Evolutionary conservation across 2,329 filamentous ascomycete genomes (phyloP), one percentile per base, ranked within the genome.

Genomic region (Xylariaceae sp.): DNA sequence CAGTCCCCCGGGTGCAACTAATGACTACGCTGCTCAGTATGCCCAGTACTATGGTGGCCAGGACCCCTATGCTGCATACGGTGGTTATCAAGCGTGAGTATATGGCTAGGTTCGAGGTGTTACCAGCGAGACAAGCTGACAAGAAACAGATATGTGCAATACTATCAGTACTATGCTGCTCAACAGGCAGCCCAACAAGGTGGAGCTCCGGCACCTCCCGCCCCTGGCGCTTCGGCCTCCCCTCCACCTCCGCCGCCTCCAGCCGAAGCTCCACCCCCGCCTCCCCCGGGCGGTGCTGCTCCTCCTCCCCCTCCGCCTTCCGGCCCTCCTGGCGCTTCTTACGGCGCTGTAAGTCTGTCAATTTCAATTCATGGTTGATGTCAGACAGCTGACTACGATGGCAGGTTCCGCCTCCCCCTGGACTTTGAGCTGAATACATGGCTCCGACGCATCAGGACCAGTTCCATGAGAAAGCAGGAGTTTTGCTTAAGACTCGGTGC

Each of bases 11-110:
- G 55, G 47, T 5, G 54, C 58, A 5, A 58, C 43, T 22, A 64
- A 68, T 38, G 63, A 95, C 61, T 94, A 94, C 66, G 82, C 82
- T 45, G 83, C 86, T 15, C 87, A 92, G 63, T 95, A 95, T 66
- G 86, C 88, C 2, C 86, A 90, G 66, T 94, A 95, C 68, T 92
- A 91, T 54, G 78, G 77, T 55, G 76, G 76, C 47, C 75, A 80
- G 55, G 90, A 96, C 63, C 92, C 91, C 0, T 96, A 96, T 67
- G 90, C 90, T 39, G 84, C 88, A 9, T 96, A 94, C 60, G 92
- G 92, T 54, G 92, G 92, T 47, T 96, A 94, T 69, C 81, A 85
- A 59, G 87, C 86, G 72, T 89, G 78, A 65, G 75, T 66, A 14
- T 17, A 27, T 3, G 15, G 33, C 33, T 36, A 36, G 33, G 10